Evolutionary conservation across 345 rosid genomes (phyloP), one percentile per base, ranked within the genome.

Genomic region (Populus ilicifolia): DNA sequence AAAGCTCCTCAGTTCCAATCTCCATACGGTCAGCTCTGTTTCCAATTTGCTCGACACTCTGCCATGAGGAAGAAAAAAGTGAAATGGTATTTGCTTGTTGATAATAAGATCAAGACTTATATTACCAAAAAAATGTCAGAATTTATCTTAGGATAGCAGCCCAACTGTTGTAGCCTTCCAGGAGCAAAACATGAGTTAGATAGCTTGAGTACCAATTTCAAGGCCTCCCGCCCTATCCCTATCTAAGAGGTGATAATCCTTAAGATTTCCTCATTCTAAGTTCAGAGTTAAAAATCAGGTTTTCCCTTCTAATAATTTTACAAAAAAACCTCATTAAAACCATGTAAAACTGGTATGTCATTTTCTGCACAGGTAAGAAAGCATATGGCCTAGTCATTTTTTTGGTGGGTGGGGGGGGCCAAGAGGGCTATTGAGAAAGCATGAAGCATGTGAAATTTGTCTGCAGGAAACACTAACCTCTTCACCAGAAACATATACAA

Each of bases 41-140:
- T 70, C 92, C 90, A 80, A 94, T 91, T 87, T 94, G 98, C 81
- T 93, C 97, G 25, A 91, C 91, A 76, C 98, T 94, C 98, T 94
- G 87, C 79, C 77, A 78, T 43, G 81, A 36, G 39, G 46, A 71
- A 48, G 70, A 46, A 13, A 73, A 70, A 68, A 38, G 36, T 68
- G 27, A 76, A 63, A 76, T 67, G 66, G 52, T n/a, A 27, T 39
- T 23, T 11, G 21, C 59, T 20, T 13, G 38, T 48, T 64, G 35
- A 29, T 41, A 79, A 43, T 18, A 56, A 50, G 23, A 67, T 14
- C 38, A n/a, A 30, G n/a, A 70, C 70, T 59, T 35, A 30, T 30
- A 23, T 46, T n/a, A 23, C 62, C n/a, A 41, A 44, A 39, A 6
- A 52, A 59, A 54, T 30, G 30, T 54, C 30, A 74, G 21, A 33